Conservation (phyloP, 495 filamentous ascomycete genomes). For the Neurospora cerealis region DNA sequence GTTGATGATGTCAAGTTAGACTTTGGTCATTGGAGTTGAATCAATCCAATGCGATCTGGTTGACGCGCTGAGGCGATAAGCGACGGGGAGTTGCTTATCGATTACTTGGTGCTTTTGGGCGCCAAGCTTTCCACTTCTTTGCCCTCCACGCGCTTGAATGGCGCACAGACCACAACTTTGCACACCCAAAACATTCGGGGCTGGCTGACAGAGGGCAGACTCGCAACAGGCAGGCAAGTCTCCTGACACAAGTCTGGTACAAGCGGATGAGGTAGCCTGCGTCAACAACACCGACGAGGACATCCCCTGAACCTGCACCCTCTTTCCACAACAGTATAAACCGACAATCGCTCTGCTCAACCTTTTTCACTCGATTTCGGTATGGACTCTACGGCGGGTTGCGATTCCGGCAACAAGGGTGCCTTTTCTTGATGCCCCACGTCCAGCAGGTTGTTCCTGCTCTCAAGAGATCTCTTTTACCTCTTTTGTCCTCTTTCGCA, state of each 20-base stretch:
- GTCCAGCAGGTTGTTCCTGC: neutral
- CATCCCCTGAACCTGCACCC: neutral
- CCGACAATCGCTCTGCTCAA: neutral
- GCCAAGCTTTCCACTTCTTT: too few species aligned
- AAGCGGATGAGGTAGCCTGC: neutral
- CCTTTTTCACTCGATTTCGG: neutral
- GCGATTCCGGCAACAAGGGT: neutral
- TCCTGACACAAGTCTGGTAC: neutral
- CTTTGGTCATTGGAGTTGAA: neutral
- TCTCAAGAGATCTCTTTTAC: neutral
- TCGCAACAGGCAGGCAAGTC: neutral
- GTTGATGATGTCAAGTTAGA: neutral
- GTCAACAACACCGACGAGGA: neutral
- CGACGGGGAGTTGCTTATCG: neutral
- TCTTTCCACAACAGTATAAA: neutral
- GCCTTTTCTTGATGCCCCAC: neutral
- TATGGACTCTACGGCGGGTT: neutral
- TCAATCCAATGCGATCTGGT: neutral
- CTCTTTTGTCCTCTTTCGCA: neutral
- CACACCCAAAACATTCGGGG: neutral
- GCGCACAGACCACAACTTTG: neutral
- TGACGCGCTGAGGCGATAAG: neutral
- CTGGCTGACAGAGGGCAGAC: neutral
- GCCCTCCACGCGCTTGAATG: neutral
- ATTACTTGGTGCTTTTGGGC: neutral